Conservation (phyloP, 768 basidiomycete species). For the Podaxis pistillaris region DNA sequence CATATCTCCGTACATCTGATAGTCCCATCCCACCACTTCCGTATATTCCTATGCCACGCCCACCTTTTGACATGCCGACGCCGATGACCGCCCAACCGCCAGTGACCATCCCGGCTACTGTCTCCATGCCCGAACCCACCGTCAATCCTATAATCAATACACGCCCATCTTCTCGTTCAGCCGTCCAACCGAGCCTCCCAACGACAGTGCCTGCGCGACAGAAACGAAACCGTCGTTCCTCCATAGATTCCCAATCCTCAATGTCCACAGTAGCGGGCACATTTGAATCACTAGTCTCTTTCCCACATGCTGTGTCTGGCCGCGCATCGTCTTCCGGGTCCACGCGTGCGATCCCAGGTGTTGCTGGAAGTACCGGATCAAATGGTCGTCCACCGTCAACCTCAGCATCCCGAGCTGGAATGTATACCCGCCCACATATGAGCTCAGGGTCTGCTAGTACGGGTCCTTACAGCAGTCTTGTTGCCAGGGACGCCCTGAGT, state of each 20-base stretch:
- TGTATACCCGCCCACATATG: background rate
- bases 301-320: background rate
- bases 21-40: constrained; percentile 4
- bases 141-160: background rate
- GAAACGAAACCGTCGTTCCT: background rate
- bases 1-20: background rate
- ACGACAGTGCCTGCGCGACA: background rate
- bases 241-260: constrained; percentile 3
- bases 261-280: constrained; percentile 2
- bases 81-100: background rate
- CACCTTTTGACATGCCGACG: background rate
- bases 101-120: background rate
- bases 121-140: constrained; percentile 7
- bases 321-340: background rate
- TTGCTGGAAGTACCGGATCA: background rate
- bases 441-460: background rate
- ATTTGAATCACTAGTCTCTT: constrained; percentile 2
- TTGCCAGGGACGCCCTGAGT: background rate
- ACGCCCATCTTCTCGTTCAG: background rate
- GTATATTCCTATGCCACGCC: constrained; percentile 9
- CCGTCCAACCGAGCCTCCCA: background rate
- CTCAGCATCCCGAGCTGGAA: background rate
- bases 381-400: background rate
- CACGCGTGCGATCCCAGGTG: background rate
- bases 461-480: background rate